Base-by-base conservation (phyloP, 192 early-diverging fungal species). In the Linnemannia schmuckeri region DNA sequence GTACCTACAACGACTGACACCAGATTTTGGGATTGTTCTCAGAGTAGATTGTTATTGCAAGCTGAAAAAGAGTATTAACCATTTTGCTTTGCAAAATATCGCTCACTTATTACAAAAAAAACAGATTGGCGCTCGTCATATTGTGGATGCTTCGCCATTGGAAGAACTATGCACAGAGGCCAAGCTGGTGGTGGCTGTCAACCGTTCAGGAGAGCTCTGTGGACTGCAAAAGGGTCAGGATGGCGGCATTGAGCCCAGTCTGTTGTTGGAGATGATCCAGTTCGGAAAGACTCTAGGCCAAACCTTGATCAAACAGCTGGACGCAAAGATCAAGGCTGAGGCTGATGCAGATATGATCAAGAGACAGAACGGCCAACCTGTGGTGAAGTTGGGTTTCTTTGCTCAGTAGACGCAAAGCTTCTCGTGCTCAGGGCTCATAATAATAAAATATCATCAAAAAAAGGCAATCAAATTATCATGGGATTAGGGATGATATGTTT, bases 101-200 rank as follows among this genome's bases (percentile, higher is more conserved):
- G 33, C 30, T 72, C 4, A 15, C 41, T 71, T 35, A 10, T 46
- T 37, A 37, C 37, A 20, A 41, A 27, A 38, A 76, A 17, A 44
- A 6, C 88, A 96, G 96, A 96, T 98, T 70, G 97, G 96, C 18
- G 89, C 92, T 41, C 89, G 94, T 63, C 95, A 96, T 88, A 93
- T 98, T 37, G 90, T 98, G 8, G 98, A 99, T 85, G 95, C 98
- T 9, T 94, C 96, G 15, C 93, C 95, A 30, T 88, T 96, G 77
- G 98, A 99, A 89, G 98, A 99, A 78, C 91, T 94, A 12, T 96
- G 97, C 49, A 91, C 97, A 20, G 93, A 95, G 71, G 95, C 96
- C 8, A 93, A 92, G 77, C 79, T 99, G 8, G 91, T 93, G 6
- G 95, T 99, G 13, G 92, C 94, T 9, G 96, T 99, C 47, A 97